A percentile compares a stretch with the other conserved stretches of the same genome.
phyloP scores from a whole-genome alignment of 768 basidiomycete species.

The Galerina marginata region DNA sequence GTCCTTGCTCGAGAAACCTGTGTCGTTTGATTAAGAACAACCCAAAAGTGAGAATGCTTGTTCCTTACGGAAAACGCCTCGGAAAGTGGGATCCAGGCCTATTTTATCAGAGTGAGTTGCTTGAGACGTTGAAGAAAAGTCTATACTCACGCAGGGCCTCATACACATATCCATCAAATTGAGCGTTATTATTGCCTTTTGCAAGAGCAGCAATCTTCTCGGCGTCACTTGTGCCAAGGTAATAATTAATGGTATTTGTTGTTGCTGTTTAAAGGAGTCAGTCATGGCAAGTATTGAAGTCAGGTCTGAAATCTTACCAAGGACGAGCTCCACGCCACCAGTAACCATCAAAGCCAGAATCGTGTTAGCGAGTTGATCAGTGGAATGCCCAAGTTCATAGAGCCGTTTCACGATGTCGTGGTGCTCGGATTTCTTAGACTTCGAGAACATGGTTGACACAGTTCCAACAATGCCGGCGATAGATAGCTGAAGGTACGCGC shows the following conservation, averaged over 20 bases:
- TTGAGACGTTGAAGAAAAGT: neutral
- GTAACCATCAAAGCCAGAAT: slow-evolving; percentile 75
- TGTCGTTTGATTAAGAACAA: slow-evolving; percentile 17
- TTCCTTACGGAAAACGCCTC: slow-evolving; percentile 65
- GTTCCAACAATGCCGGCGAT: slow-evolving; percentile 48
- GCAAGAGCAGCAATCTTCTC: slow-evolving; percentile 42
- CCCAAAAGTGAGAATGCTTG: slow-evolving; percentile 3
- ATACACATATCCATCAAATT: slow-evolving; percentile 60
- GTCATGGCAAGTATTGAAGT: neutral
- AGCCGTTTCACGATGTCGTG: slow-evolving; percentile 63
- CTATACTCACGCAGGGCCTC: slow-evolving; percentile 70
- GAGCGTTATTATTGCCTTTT: slow-evolving; percentile 31
- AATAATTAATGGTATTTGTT: slow-evolving; percentile 69
- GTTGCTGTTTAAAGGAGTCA: slow-evolving; percentile 45
- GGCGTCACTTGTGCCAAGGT: slow-evolving; percentile 57
- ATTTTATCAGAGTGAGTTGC: slow-evolving; percentile 8
- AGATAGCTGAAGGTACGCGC: slow-evolving; percentile 38
- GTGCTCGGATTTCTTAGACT: slow-evolving; percentile 50
- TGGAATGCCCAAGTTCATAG: slow-evolving; percentile 56
- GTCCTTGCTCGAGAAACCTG: slow-evolving; percentile 54
- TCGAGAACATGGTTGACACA: slow-evolving; percentile 51
- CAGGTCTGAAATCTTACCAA: slow-evolving; percentile 47
- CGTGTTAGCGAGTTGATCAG: slow-evolving; percentile 69
- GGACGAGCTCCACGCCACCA: slow-evolving; percentile 68
- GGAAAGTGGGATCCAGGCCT: slow-evolving; percentile 80